Conservation (phyloP, 2,329 filamentous ascomycete genomes). For the Claviceps cyperi region DNA sequence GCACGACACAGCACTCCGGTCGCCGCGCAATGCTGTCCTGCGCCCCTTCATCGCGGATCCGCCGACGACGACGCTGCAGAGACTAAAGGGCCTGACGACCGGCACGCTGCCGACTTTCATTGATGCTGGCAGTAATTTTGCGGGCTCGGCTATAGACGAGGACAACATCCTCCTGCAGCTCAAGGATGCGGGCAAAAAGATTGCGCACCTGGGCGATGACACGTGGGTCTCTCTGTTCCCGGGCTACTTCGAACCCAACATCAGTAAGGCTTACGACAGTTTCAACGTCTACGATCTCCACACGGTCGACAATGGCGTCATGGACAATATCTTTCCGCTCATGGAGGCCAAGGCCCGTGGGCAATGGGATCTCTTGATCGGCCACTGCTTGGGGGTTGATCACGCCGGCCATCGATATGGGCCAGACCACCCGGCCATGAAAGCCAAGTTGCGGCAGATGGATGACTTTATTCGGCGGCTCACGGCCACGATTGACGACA, state of each 20-base stretch:
- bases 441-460: slow-evolving; percentile 83
- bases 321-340: slow-evolving; percentile 77
- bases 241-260: slow-evolving; percentile 74
- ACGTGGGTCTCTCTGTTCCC: slow-evolving; percentile 93
- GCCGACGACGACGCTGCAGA: slow-evolving; percentile 82
- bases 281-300: slow-evolving; percentile 98
- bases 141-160: slow-evolving; percentile 88
- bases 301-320: slow-evolving; percentile 90
- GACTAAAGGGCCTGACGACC: slow-evolving; percentile 86
- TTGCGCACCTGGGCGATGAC: slow-evolving; percentile 94
- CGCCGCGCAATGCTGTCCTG: slow-evolving; percentile 73
- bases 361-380: slow-evolving; percentile 89
- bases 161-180: slow-evolving; percentile 62
- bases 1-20: slow-evolving; percentile 62
- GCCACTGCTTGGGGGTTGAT: slow-evolving; percentile 88
- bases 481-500: slow-evolving; percentile 58
- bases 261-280: slow-evolving; percentile 84
- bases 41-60: slow-evolving; percentile 94
- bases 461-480: slow-evolving; percentile 62
- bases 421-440: slow-evolving; percentile 85
- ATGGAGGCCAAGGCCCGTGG: slow-evolving; percentile 47
- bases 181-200: slow-evolving; percentile 49
- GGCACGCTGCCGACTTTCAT: slow-evolving; percentile 91
- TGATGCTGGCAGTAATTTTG: slow-evolving; percentile 89
- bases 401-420: slow-evolving; percentile 95